Conservation (phyloP, 139 green algal genomes). For the Picochlorum sp. region DNA sequence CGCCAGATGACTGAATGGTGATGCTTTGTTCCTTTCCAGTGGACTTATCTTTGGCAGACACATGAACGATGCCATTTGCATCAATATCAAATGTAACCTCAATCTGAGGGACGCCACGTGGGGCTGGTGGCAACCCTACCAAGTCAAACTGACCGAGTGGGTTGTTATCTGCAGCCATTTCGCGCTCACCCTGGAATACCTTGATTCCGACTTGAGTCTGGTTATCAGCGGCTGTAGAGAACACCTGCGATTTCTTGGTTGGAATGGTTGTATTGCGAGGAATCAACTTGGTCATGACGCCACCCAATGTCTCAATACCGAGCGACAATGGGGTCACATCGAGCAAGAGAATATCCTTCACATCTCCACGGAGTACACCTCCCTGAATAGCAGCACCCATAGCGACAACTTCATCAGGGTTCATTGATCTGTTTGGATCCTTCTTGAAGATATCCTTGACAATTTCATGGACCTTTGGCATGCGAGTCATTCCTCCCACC, state of each 20-base stretch:
- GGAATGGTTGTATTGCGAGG: slow-evolving; percentile 98
- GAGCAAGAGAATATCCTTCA: slow-evolving; percentile 97
- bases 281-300: slow-evolving; percentile 99
- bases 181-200: slow-evolving; percentile 97
- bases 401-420: slow-evolving; percentile 98
- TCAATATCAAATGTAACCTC: slow-evolving; percentile 97
- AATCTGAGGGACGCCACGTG: slow-evolving; percentile 91
- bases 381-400: slow-evolving; percentile 96
- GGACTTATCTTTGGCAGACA: slow-evolving; percentile 87
- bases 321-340: slow-evolving; percentile 96
- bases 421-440: slow-evolving; percentile 86
- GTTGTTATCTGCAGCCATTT: slow-evolving; percentile 99
- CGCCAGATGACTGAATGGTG: slow-evolving; percentile 79
- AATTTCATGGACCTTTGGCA: slow-evolving; percentile 89
- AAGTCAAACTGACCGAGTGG: slow-evolving; percentile 97
- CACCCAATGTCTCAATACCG: slow-evolving; percentile 98
- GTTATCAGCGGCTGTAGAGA: slow-evolving; percentile 93
- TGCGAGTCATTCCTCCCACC: slow-evolving; percentile 97
- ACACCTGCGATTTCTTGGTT: slow-evolving; percentile 95
- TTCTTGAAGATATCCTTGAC: slow-evolving; percentile 86
- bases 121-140: slow-evolving; percentile 89
- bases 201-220: slow-evolving; percentile 99
- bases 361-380: slow-evolving; percentile 87
- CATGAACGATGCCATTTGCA: slow-evolving; percentile 93
- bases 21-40: slow-evolving; percentile 95